Percentiles rank a stretch among this genome's conserved stretches.
Evolutionary conservation across 176 grass and related monocot species (phyloP).

Genomic region (Rhynchospora breviuscula): DNA sequence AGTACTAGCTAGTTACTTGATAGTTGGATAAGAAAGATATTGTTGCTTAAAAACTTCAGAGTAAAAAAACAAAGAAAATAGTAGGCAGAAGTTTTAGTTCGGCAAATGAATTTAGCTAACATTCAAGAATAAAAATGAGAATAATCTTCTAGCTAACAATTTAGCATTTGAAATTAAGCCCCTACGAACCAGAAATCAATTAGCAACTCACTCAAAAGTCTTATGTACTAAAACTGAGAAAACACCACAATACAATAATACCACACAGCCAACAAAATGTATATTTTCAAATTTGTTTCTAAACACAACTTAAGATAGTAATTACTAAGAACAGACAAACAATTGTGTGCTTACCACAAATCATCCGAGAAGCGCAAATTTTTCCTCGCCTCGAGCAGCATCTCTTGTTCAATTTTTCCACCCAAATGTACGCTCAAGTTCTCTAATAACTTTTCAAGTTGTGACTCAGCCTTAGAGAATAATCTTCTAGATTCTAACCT

Average conservation of each 20-base stretch:
- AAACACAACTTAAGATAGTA: not conserved
- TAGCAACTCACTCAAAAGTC: not conserved
- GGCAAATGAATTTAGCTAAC: not conserved
- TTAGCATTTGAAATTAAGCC: not conserved
- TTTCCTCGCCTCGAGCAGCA: conserved; percentile 26
- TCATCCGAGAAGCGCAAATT: conserved; percentile 12
- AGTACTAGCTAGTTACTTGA: conserved; percentile 11
- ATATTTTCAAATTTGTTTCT: not conserved
- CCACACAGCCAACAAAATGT: not conserved
- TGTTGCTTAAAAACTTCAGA: not conserved
- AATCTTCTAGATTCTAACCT: conserved; percentile 33
- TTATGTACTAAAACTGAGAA: not conserved
- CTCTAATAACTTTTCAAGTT: conserved; percentile 47
- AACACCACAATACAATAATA: not conserved
- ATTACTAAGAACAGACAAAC: not conserved
- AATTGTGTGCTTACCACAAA: conserved; percentile 15
- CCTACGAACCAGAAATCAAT: not conserved
- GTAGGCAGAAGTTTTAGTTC: not conserved
- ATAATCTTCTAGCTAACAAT: too few relatives aligned
- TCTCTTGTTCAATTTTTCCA: conserved; percentile 26
- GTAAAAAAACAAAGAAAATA: not conserved
- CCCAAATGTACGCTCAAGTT: conserved; percentile 21
- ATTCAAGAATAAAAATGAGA: not conserved
- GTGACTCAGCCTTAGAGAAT: conserved; percentile 23
- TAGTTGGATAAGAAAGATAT: not conserved